Evolutionary conservation across 257 asterid genomes (phyloP), one percentile per base, ranked within the genome.

Genomic region (Orobanche coerulescens): DNA sequence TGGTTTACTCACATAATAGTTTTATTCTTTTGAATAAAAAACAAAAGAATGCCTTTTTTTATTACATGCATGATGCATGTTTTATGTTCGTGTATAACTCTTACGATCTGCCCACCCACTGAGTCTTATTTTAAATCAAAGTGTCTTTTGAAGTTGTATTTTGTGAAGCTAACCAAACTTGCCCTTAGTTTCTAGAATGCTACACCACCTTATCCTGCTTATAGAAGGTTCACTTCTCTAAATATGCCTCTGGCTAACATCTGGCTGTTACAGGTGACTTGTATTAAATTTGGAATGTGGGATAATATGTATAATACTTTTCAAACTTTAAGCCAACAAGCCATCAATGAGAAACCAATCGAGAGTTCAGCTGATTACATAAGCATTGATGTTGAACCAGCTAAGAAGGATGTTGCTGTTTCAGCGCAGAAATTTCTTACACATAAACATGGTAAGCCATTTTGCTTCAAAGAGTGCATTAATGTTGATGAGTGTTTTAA

Each of bases 231-330:
- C 24, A 22, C 36, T 56, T 52, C 55, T 54, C 43, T 34, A 11
- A 18, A 59, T 43, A 67, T 63, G 20, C 60, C 25, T 33, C 62
- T 55, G 22, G 19, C 75, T 70, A 55, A 64, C 33, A 56, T 67
- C 53, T 67, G 71, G 66, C 42, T 73, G 44, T 71, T 66, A 63
- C 93, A 91, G 98, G 90, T 91, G 53, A 69, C 82, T 49, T 82
- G 79, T 64, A 88, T 91, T 19, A 86, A 80, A 72, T 59, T 55
- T 68, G 96, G 95, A 65, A 70, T 84, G 68, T 79, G 83, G 82
- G 96, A 85, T 72, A 84, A 76, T 71, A 76, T 82, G 81, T 81
- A 84, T 62, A 95, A 90, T 70, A 51, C 88, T 50, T 54, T 81
- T 71, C 83, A 71, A 62, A 69, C 71, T 43, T 47, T 70, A 24